Conservation (phyloP, 257 asterid species). For the Solanum appendiculatum region DNA sequence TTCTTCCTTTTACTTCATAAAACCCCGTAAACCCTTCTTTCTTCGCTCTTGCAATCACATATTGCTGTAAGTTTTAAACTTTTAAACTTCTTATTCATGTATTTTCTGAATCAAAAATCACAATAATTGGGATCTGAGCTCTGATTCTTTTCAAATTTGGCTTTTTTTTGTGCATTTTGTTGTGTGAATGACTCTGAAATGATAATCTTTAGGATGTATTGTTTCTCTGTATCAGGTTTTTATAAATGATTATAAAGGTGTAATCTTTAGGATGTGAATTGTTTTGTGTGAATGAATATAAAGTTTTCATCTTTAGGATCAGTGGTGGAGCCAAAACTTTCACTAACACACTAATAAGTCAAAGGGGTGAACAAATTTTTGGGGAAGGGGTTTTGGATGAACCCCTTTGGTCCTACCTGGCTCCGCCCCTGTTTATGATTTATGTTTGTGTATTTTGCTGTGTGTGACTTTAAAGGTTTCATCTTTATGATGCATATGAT, state of each 20-base stretch:
- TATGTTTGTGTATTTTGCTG: not conserved
- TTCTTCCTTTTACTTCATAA: not conserved
- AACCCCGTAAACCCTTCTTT: not conserved
- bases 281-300: not conserved
- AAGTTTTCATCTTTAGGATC: not conserved
- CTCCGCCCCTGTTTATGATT: not conserved
- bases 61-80: not conserved
- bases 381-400: too few relatives aligned
- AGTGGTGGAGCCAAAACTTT: too few relatives aligned
- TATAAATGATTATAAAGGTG: not conserved
- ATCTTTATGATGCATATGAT: not conserved
- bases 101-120: not conserved
- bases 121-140: not conserved
- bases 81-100: not conserved
- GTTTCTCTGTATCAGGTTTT: not conserved
- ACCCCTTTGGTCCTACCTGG: too few relatives aligned
- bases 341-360: too few relatives aligned
- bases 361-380: too few relatives aligned
- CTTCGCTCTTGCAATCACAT: not conserved
- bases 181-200: not conserved
- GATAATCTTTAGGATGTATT: not conserved
- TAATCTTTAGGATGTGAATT: not conserved
- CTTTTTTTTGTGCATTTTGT: not conserved
- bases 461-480: not conserved
- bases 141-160: not conserved